phyloP scores from a whole-genome alignment of 768 basidiomycete species.

The Hortiboletus flavorubellus region DNA sequence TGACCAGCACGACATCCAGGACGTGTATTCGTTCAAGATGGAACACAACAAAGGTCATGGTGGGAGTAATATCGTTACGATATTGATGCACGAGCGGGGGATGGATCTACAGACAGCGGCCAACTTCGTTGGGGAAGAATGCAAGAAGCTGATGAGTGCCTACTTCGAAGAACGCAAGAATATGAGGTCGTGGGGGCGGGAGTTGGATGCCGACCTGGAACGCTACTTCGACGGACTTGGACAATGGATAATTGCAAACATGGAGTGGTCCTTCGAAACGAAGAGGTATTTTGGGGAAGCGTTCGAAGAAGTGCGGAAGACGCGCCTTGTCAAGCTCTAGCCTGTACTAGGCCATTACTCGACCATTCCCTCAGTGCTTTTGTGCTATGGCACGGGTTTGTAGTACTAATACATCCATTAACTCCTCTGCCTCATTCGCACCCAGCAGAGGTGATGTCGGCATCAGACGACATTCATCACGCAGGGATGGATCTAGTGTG shows the following conservation, averaged over 20 bases:
- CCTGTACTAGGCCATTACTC: neutral
- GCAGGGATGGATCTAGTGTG: constrained; percentile 8
- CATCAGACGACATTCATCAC: constrained; percentile 9
- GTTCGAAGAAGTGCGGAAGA: constrained; percentile 49
- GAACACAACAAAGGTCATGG: constrained; percentile 63
- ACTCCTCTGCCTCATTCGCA: constrained; percentile 2
- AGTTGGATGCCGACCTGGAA: constrained; percentile 48
- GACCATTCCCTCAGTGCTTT: constrained; percentile 1
- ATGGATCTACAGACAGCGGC: constrained; percentile 57
- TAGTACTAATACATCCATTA: constrained; percentile 16
- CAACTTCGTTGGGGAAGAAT: constrained; percentile 54
- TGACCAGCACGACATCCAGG: constrained; percentile 36
- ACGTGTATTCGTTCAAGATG: constrained; percentile 71
- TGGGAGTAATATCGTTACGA: constrained; percentile 67
- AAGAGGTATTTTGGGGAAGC: constrained; percentile 63
- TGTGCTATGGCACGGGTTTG: neutral
- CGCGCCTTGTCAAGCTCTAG: constrained; percentile 33
- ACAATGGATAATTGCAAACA: constrained; percentile 60
- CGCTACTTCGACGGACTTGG: constrained; percentile 54
- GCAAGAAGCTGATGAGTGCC: constrained; percentile 45
- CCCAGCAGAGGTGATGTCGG: constrained; percentile 1
- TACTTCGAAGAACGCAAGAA: constrained; percentile 45
- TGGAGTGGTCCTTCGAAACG: constrained; percentile 70
- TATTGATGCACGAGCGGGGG: constrained; percentile 55
- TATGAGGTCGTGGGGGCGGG: constrained; percentile 47